Percentiles rank a stretch among this genome's conserved stretches.
These are phyloP conservation scores for Boletus eberwhitei DNA, from an alignment of 768 basidiomycete species.

Conservation along the genomic window DNA sequence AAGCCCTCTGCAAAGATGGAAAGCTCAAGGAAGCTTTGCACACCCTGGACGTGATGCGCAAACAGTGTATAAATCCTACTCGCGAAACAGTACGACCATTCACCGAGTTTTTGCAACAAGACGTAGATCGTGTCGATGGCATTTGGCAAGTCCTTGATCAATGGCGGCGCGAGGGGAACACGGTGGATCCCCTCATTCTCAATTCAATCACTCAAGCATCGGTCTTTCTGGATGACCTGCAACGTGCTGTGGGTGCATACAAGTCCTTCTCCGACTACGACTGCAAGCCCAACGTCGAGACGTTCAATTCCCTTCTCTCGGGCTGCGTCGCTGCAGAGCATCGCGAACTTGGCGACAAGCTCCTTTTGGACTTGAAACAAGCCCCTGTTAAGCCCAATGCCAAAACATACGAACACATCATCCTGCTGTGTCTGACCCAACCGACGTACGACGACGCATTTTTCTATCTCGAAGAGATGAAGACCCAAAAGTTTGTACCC, in stretches of 20 bases:
- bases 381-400: slow-evolving; percentile 52
- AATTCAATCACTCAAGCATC: slow-evolving; percentile 68
- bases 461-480: slow-evolving; percentile 88
- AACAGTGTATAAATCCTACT: slow-evolving; percentile 46
- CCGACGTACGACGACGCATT: slow-evolving; percentile 81
- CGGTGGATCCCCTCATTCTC: slow-evolving; percentile 55
- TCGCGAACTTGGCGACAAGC: slow-evolving; percentile 62
- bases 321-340: slow-evolving; percentile 61
- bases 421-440: slow-evolving; percentile 68
- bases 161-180: slow-evolving; percentile 49
- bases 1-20: slow-evolving; percentile 60
- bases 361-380: slow-evolving; percentile 65
- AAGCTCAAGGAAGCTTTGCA: slow-evolving; percentile 62
- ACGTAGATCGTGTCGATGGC: slow-evolving; percentile 55
- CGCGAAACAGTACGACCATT: slow-evolving; percentile 54
- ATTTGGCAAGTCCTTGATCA: slow-evolving; percentile 64
- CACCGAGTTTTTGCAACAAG: slow-evolving; percentile 42
- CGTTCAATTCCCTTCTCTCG: slow-evolving; percentile 66
- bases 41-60: slow-evolving; percentile 58
- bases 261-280: slow-evolving; percentile 54
- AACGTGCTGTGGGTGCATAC: slow-evolving; percentile 77
- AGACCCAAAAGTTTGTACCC: slow-evolving; percentile 56
- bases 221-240: slow-evolving; percentile 58
- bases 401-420: slow-evolving; percentile 63
- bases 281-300: slow-evolving; percentile 55